Conservation (phyloP, 2,329 filamentous ascomycete genomes). For the Fusarium sp. region DNA sequence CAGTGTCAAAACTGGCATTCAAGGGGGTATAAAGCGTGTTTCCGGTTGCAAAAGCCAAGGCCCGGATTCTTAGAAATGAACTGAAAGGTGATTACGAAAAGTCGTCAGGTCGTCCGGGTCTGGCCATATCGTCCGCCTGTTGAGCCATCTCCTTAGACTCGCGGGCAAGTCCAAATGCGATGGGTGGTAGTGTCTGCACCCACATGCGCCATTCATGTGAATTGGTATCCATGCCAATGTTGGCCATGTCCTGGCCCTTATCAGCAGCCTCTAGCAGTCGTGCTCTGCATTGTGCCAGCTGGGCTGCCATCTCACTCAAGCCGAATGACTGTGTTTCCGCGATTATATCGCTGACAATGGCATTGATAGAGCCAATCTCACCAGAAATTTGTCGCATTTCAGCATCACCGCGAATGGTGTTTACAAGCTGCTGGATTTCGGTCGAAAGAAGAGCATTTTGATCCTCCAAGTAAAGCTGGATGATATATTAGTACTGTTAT, state of each 20-base stretch:
- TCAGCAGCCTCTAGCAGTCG: slow-evolving; percentile 72
- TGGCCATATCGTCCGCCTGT: slow-evolving; percentile 53
- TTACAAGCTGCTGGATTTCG: slow-evolving; percentile 84
- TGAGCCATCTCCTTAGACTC: slow-evolving; percentile 79
- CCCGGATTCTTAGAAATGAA: slow-evolving; percentile 22
- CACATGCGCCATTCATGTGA: slow-evolving; percentile 70
- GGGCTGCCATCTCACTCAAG: slow-evolving; percentile 62
- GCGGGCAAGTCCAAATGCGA: slow-evolving; percentile 87
- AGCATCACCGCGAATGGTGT: slow-evolving; percentile 74
- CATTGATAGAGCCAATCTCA: slow-evolving; percentile 77
- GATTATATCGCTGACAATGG: slow-evolving; percentile 77
- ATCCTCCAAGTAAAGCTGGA: slow-evolving; percentile 80
- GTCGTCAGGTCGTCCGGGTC: slow-evolving; percentile 53
- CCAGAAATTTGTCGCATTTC: slow-evolving; percentile 72
- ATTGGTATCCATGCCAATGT: slow-evolving; percentile 58
- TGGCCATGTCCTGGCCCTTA: slow-evolving; percentile 69
- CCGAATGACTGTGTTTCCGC: slow-evolving; percentile 70
- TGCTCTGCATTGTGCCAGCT: slow-evolving; percentile 71
- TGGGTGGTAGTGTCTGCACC: slow-evolving; percentile 78
- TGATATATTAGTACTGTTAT: slow-evolving; percentile 2
- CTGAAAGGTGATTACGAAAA: slow-evolving; percentile 55
- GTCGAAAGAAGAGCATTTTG: slow-evolving; percentile 83
- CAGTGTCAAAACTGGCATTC: slow-evolving; percentile 28
- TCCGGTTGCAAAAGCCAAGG: slow-evolving; percentile 17
- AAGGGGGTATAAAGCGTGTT: slow-evolving; percentile 38